Evolutionary conservation across 768 basidiomycete species (phyloP), one percentile per base, ranked within the genome.

Genomic region (Mycena amicta): DNA sequence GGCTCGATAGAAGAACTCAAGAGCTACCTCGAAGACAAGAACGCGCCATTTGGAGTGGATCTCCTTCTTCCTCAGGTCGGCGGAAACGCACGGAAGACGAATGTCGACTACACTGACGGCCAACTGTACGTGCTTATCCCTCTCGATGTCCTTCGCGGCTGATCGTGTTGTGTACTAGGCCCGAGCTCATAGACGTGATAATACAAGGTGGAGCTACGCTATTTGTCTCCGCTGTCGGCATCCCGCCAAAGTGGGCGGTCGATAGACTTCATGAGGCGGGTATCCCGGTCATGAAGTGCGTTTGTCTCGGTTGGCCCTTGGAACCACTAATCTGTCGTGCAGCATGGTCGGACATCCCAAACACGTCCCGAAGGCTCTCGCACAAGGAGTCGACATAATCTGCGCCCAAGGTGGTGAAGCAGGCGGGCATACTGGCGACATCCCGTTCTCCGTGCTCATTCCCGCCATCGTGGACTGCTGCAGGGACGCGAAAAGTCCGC

Each of bases 301-400:
- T n/a, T n/a, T n/a, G n/a, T n/a, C n/a, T n/a, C n/a, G n/a, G n/a
- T n/a, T n/a, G n/a, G n/a, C n/a, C n/a, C n/a, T n/a, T n/a, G n/a
- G n/a, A n/a, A n/a, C n/a, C n/a, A n/a, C n/a, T n/a, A n/a, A n/a
- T n/a, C n/a, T n/a, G n/a, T n/a, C 2, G 26, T 53, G 30, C n/a
- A 60, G 83, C 81, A 94, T 93, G 92, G 89, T 96, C 57, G 95
- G 95, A n/a, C 92, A 94, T 68, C 93, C 94, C 12, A 96, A 94
- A 69, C 92, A 94, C 70, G 90, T 90, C 46, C 62, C 76, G 47
- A 92, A 90, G 71, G 92, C 92, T 5, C 82, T 96, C 29, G 90
- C 82, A 3, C 87, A 80, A 29, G 95, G 95, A 31, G 90, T 92
- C 29, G 95, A 98, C 68, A 77, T 98, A 59, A 95, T 98, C 69